A percentile compares a stretch with the other conserved stretches of the same genome.
These are phyloP conservation scores for Flaveria sonorensis DNA, from an alignment of 129 eudicot species.

Conservation along the genomic window DNA sequence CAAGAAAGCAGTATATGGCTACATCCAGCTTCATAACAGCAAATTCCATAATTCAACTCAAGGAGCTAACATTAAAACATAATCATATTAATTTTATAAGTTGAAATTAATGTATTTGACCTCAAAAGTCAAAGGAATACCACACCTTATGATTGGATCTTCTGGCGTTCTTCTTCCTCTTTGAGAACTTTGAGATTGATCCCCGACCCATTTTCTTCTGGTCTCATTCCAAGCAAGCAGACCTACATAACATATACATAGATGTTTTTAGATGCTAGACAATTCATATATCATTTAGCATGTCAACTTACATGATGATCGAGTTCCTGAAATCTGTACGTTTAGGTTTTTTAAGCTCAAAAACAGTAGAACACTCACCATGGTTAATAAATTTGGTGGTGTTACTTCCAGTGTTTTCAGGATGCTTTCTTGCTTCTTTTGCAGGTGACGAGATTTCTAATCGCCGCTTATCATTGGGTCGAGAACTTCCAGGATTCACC, in stretches of 20 bases:
- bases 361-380: slow-evolving; percentile 39
- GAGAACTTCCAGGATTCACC: slow-evolving; percentile 45
- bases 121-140: neutral
- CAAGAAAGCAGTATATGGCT: neutral
- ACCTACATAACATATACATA: slow-evolving; percentile 35
- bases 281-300: neutral
- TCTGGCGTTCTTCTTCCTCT: slow-evolving; percentile 45
- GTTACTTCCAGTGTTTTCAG: slow-evolving; percentile 46
- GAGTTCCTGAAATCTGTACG: slow-evolving; percentile 25
- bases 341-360: neutral
- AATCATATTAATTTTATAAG: slow-evolving; percentile 46
- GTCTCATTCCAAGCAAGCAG: slow-evolving; percentile 63
- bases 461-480: slow-evolving; percentile 46
- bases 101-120: neutral
- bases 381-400: slow-evolving; percentile 55
- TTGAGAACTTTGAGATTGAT: slow-evolving; percentile 47
- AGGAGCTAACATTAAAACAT: neutral
- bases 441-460: slow-evolving; percentile 36
- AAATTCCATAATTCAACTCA: neutral
- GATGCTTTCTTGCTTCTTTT: slow-evolving; percentile 48
- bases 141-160: slow-evolving; percentile 73
- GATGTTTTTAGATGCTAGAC: no score
- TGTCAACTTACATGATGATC: neutral
- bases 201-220: slow-evolving; percentile 69
- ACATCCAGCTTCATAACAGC: neutral